Percentiles rank a stretch among this genome's conserved stretches.
Conservation (phyloP, 139 green algal genomes). For the Yamagishiella unicocca region DNA sequence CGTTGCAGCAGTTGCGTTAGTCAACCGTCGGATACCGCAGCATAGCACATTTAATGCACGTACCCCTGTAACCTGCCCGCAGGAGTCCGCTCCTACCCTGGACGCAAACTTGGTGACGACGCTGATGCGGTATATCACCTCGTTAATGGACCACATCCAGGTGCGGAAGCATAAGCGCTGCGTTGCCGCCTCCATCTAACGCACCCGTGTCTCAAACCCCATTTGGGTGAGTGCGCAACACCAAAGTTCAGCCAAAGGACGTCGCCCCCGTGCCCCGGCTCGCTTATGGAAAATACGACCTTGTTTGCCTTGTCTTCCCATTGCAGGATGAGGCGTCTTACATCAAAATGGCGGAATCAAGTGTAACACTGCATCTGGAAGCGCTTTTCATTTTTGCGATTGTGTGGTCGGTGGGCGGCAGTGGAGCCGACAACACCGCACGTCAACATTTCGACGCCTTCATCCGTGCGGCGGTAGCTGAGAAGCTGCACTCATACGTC, state of each 20-base stretch:
- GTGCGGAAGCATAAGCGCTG: too few species aligned
- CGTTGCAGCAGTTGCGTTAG: too few species aligned
- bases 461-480: constrained; percentile 59
- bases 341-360: constrained; percentile 49
- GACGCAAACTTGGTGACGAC: constrained; percentile 73
- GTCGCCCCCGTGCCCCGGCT: too few species aligned
- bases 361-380: constrained; percentile 68
- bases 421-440: constrained; percentile 58
- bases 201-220: too few species aligned
- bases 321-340: constrained; percentile 56
- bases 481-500: constrained; percentile 55
- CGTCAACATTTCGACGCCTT: constrained; percentile 76
- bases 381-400: constrained; percentile 75
- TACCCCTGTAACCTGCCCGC: not conserved
- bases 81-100: constrained; percentile 71
- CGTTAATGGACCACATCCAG: constrained; percentile 49
- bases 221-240: too few species aligned
- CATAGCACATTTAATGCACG: not conserved
- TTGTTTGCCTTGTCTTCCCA: constrained; percentile 53
- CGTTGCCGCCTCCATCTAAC: too few species aligned
- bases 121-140: constrained; percentile 71
- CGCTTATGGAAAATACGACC: too few species aligned
- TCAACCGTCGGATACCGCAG: too few species aligned
- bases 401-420: constrained; percentile 77
- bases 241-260: too few species aligned